A percentile compares a stretch with the other conserved stretches of the same genome.
Conservation (phyloP, 163 green algal species). For the Prototheca wickerhamii region DNA sequence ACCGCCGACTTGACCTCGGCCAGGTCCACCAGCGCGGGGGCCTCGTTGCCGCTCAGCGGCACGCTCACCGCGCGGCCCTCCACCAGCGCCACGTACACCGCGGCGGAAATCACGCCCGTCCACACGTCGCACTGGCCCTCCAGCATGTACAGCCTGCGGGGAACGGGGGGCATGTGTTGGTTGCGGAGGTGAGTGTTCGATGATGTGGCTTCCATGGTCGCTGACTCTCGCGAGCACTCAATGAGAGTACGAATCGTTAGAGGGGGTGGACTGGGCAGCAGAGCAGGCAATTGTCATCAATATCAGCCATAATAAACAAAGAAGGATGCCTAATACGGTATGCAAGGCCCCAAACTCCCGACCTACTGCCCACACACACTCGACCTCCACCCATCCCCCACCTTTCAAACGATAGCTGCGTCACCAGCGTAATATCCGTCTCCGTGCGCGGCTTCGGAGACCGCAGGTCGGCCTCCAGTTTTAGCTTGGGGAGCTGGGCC, state of each 20-base stretch:
- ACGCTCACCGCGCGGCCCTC: conserved; percentile 27
- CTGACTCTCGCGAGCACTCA: no score
- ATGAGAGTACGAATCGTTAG: no score
- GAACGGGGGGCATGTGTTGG: no score
- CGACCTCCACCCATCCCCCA: background rate
- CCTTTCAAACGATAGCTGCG: conserved; percentile 38
- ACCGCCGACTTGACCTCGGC: conserved; percentile 13
- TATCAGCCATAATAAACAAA: no score
- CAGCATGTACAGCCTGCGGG: conserved; percentile 37
- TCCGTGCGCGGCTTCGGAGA: conserved; percentile 10
- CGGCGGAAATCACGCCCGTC: conserved; percentile 41
- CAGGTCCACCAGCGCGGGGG: conserved; percentile 25
- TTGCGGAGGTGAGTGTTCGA: no score
- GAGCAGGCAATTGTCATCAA: no score
- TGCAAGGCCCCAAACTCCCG: no score
- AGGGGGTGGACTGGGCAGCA: no score
- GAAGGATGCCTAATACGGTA: no score
- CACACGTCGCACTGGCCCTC: conserved; percentile 44
- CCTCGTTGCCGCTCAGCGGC: conserved; percentile 32
- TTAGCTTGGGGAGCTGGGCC: conserved; percentile 23
- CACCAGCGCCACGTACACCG: conserved; percentile 42
- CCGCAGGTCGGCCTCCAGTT: conserved; percentile 24
- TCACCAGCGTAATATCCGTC: conserved; percentile 33
- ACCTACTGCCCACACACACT: background rate
- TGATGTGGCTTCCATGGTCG: no score